A percentile compares a stretch with the other conserved stretches of the same genome.
These are phyloP conservation scores for Serendipita sp. DNA, from an alignment of 1,284 basidiomycete species.

Conservation along the genomic window DNA sequence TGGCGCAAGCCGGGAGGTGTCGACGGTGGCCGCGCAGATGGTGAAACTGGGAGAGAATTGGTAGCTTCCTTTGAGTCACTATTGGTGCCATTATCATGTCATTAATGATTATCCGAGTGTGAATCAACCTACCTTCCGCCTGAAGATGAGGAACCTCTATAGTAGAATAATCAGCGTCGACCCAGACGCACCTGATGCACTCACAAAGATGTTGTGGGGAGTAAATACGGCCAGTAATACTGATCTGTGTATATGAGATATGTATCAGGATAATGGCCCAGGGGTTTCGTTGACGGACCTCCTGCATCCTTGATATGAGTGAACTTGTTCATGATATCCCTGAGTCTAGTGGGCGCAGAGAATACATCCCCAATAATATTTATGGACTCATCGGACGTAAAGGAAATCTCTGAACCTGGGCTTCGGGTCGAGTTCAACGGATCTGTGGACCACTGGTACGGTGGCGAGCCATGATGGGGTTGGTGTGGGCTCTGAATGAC, in stretches of 20 bases:
- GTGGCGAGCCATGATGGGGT: not conserved
- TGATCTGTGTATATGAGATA: not conserved
- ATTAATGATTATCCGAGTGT: no score
- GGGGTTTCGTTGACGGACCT: not conserved
- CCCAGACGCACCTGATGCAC: not conserved
- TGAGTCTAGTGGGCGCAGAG: not conserved
- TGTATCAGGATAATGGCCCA: not conserved
- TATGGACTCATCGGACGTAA: not conserved
- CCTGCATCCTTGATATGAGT: not conserved
- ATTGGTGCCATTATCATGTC: no score
- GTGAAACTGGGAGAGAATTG: no score
- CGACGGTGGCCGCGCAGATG: no score
- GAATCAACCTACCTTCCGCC: not conserved
- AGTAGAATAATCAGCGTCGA: not conserved
- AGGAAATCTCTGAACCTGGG: constrained; percentile 2
- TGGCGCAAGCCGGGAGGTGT: no score
- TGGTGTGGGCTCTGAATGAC: not conserved
- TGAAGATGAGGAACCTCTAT: not conserved
- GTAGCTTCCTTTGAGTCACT: no score
- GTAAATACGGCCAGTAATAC: not conserved
- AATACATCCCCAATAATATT: not conserved
- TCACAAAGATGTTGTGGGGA: not conserved
- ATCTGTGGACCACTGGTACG: not conserved
- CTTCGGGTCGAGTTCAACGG: not conserved
- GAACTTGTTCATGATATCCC: not conserved